Evolutionary conservation across 331 rosid species (phyloP).

Genomic region (Malus hybrid): DNA sequence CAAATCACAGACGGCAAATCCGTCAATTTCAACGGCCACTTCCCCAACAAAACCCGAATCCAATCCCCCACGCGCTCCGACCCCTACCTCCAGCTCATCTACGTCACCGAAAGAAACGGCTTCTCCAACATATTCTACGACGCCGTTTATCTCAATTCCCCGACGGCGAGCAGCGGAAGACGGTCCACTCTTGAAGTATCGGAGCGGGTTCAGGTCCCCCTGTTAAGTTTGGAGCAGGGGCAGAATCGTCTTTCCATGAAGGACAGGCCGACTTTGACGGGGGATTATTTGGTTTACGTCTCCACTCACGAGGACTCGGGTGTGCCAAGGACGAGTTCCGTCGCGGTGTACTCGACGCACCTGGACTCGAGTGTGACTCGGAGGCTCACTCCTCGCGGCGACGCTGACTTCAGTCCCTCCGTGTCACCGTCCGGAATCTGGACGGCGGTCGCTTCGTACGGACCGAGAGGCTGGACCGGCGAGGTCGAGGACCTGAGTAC

Average conservation of each 20-base stretch:
- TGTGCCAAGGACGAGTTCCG: conserved; percentile 56
- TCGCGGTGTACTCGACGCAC: conserved; percentile 74
- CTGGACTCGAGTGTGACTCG: conserved; percentile 46
- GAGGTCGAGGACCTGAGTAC: conserved; percentile 77
- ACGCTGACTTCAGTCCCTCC: conserved; percentile 79
- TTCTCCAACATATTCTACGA: conserved; percentile 52
- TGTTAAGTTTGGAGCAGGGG: conserved; percentile 11
- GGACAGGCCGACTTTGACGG: conserved; percentile 53
- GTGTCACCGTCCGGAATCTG: conserved; percentile 65
- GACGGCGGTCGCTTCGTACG: conserved; percentile 86
- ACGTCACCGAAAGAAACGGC: conserved; percentile 70
- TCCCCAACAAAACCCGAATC: conserved; percentile 26
- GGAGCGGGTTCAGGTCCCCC: conserved; percentile 51
- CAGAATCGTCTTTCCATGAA: conserved; percentile 44
- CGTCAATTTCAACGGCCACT: conserved; percentile 79
- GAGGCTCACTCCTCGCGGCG: conserved; percentile 60
- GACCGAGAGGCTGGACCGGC: conserved; percentile 61
- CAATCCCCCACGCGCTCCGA: conserved; percentile 7
- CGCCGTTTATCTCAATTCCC: conserved; percentile 18
- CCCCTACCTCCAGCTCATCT: conserved; percentile 45
- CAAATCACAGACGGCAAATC: conserved; percentile 68
- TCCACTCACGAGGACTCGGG: conserved; percentile 71
- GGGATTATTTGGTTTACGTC: conserved; percentile 45
- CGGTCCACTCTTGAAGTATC: conserved; percentile 43
- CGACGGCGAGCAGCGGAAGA: background rate